A percentile compares a stretch with the other conserved stretches of the same genome.
Evolutionary conservation across 2,329 filamentous ascomycete genomes (phyloP).

Genomic region (Epichloe scottii): DNA sequence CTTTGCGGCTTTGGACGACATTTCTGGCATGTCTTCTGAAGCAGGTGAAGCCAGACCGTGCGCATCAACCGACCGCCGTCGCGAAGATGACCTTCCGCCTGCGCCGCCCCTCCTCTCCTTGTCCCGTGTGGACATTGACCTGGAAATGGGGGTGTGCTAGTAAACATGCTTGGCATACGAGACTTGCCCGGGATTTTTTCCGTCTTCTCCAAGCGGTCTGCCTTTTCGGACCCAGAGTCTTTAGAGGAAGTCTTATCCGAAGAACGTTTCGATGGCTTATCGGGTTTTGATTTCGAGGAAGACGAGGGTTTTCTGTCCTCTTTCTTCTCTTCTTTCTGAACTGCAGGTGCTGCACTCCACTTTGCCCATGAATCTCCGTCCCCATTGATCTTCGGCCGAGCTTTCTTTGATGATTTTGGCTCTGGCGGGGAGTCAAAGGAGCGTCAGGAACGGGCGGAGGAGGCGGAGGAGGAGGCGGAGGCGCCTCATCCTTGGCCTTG

Average conservation of each 20-base stretch:
- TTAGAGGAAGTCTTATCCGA: conserved; percentile 48
- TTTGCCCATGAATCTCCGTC: conserved; percentile 62
- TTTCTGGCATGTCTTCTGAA: conserved; percentile 51
- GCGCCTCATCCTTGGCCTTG: conserved; percentile 11
- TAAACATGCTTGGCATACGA: conserved; percentile 50
- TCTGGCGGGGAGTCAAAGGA: conserved; percentile 41
- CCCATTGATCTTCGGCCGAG: conserved; percentile 64
- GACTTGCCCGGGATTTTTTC: conserved; percentile 40
- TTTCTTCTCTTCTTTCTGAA: conserved; percentile 32
- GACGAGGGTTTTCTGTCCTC: conserved; percentile 9
- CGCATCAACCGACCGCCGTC: conserved; percentile 55
- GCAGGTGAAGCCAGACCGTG: conserved; percentile 59
- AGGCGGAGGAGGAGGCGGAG: conserved; percentile 27
- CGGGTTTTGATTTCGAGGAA: conserved; percentile 54
- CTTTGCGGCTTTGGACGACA: conserved; percentile 67
- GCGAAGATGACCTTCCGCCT: conserved; percentile 49
- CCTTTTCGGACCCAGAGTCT: conserved; percentile 63
- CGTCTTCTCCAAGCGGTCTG: conserved; percentile 33
- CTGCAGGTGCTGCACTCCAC: conserved; percentile 49
- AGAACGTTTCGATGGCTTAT: conserved; percentile 43
- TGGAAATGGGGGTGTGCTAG: conserved; percentile 51
- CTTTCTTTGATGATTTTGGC: conserved; percentile 53
- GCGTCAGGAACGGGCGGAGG: conserved; percentile 36
- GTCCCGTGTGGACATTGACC: conserved; percentile 56
- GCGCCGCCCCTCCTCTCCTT: conserved; percentile 37